phyloP scores from a whole-genome alignment of 805 yeast species.

The Ogataea siamensis region DNA sequence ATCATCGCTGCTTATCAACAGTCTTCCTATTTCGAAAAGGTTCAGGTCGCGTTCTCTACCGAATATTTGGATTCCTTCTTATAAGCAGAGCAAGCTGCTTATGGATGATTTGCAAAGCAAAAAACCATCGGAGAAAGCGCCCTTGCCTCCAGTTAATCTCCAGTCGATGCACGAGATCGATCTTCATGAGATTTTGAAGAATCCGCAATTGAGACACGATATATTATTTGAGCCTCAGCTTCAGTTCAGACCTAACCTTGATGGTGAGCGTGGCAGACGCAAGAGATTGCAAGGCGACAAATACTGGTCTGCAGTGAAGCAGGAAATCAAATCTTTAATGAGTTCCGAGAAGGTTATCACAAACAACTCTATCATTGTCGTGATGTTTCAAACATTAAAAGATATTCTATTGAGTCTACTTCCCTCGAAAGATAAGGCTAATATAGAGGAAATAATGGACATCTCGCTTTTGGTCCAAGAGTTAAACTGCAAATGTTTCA shows the following conservation, averaged over 20 bases:
- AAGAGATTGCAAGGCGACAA: conserved; percentile 73
- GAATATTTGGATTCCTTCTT: conserved; percentile 32
- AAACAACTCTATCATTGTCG: conserved; percentile 45
- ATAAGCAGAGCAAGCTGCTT: conserved; percentile 20
- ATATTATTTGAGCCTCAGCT: conserved; percentile 88
- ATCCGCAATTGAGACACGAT: conserved; percentile 92
- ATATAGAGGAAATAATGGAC: conserved; percentile 72
- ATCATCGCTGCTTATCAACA: conserved; percentile 8
- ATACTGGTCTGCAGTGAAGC: conserved; percentile 77
- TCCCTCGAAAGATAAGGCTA: conserved; percentile 70
- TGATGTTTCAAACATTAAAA: conserved; percentile 72
- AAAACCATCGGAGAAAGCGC: conserved; percentile 10
- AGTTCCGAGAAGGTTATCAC: conserved; percentile 15
- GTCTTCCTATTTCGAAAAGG: conserved; percentile 25
- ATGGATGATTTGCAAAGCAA: conserved; percentile 21
- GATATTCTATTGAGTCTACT: conserved; percentile 72
- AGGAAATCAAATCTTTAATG: conserved; percentile 53
- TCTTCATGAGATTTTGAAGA: conserved; percentile 80
- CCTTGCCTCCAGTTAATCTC: conserved; percentile 76
- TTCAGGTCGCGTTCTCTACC: conserved; percentile 37
- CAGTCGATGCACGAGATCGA: conserved; percentile 84
- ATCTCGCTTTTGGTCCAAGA: conserved; percentile 75
- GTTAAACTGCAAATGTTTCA: conserved; percentile 64
- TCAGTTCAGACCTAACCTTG: conserved; percentile 87
- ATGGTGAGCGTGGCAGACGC: conserved; percentile 84